Evolutionary conservation across 2,329 filamentous ascomycete genomes (phyloP).

Genomic region (Alternaria sp.): DNA sequence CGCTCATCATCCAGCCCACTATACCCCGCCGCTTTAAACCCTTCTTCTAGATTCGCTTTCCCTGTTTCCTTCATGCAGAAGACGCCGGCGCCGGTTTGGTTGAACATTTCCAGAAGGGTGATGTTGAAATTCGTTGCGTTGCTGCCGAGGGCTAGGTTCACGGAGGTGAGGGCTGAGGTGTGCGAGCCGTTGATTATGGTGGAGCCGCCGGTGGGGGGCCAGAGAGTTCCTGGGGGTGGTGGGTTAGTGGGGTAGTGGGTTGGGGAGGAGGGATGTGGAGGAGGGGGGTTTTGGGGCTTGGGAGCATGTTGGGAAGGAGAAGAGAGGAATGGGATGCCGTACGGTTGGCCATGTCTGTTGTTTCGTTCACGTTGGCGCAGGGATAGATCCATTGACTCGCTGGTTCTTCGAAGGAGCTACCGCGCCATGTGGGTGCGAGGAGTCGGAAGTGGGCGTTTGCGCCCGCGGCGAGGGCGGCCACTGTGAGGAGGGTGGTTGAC

Average conservation of each 20-base stretch:
- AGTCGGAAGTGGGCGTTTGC: conserved; percentile 53
- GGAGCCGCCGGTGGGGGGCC: conserved; percentile 54
- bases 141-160: conserved; percentile 55
- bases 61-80: conserved; percentile 53
- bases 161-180: conserved; percentile 53
- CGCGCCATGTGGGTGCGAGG: conserved; percentile 51
- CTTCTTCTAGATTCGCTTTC: conserved; percentile 30
- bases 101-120: conserved; percentile 52
- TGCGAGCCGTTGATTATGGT: conserved; percentile 52
- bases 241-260: not conserved
- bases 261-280: not conserved
- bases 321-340: conserved; percentile 16
- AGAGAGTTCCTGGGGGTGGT: conserved; percentile 33
- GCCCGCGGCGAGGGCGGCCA: conserved; percentile 36
- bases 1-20: conserved; percentile 22
- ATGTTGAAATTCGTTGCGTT: conserved; percentile 55
- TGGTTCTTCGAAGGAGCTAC: conserved; percentile 46
- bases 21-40: conserved; percentile 32
- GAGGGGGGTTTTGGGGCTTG: not conserved
- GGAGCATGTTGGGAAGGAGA: not conserved
- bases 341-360: conserved; percentile 49
- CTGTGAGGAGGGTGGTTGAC: conserved; percentile 22
- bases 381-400: conserved; percentile 51
- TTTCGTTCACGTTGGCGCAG: conserved; percentile 51
- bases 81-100: conserved; percentile 57